Base-by-base conservation (phyloP, 495 filamentous ascomycete genomes). In the Durotheca rogersii region DNA sequence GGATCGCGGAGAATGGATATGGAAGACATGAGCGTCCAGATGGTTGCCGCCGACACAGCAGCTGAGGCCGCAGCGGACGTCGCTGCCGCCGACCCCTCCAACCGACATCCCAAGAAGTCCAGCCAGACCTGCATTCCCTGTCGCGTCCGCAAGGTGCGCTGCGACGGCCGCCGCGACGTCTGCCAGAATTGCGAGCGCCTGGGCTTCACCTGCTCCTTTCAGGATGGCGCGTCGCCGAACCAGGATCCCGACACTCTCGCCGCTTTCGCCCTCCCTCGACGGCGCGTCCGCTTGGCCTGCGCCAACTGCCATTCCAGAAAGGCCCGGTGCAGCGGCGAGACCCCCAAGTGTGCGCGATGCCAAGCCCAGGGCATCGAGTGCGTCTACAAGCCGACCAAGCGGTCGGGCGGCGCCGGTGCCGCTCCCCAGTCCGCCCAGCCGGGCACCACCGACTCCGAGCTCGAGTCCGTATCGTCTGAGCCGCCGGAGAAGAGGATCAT, bases 171-270 rank as follows among this genome's bases (percentile, higher is more conserved):
- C 0, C 72, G 67, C 10, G 65, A 62, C 12, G 56, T 68, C 41
- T 77, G 74, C 50, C 65, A 68, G 53, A 76, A 75, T 61, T 77
- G 74, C 56, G 71, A 76, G 41, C 74, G 74, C 7, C 66, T 77
- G 7, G 72, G 71, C 27, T 74, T 77, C 44, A 61, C 62, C 29
- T 77, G 74, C 41, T 72, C 72, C n/a, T 77, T 75, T 47, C 70
- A 75, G 45, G 72, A 73, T 39, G 52, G 58, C 33, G 56, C 51
- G 6, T 61, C 53, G 31, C 53, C 61, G 3, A 69, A 54, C 39
- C 62, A 39, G 53, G 64, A 61, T 49, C 34, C 44, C 39, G 62
- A 63, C 50, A 66, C 41, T 37, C 25, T 63, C 15, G 51, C 55
- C 23, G 44, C 67, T 53, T 63, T 73, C 56, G 60, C 66, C 29